These are phyloP conservation scores for Mercurialis annua DNA, from an alignment of 345 rosid genomes.

Conservation along the genomic window DNA sequence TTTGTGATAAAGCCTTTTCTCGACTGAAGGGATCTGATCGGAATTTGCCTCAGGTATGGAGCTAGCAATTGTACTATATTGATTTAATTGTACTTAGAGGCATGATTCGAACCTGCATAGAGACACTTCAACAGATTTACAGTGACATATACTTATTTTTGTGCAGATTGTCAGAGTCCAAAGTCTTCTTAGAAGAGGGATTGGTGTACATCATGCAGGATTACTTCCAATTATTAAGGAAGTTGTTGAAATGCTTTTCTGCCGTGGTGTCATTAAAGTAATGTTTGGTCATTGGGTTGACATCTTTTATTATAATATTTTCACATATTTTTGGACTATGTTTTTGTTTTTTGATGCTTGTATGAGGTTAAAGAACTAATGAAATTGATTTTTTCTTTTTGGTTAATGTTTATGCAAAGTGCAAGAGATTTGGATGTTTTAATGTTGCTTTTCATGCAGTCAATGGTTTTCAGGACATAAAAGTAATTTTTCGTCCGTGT, in stretches of 20 bases:
- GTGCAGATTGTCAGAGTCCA: slow-evolving; percentile 85
- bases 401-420: neutral
- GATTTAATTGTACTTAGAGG: neutral
- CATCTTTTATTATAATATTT: neutral
- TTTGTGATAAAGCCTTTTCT: slow-evolving; percentile 94
- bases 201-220: slow-evolving; percentile 99
- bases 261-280: slow-evolving; percentile 97
- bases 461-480: slow-evolving; percentile 1
- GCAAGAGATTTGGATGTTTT: slow-evolving; percentile 2
- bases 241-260: slow-evolving; percentile 97
- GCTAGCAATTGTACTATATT: neutral
- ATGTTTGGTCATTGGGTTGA: slow-evolving; percentile 6
- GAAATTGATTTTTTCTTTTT: neutral
- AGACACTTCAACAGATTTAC: no score
- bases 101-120: no score
- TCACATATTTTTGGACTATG: neutral
- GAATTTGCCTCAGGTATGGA: slow-evolving; percentile 85
- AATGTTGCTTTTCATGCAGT: slow-evolving; percentile 5
- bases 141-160: slow-evolving; percentile 24
- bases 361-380: slow-evolving; percentile 4
- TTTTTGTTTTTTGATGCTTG: neutral
- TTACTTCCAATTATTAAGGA: slow-evolving; percentile 98
- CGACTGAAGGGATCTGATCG: slow-evolving; percentile 95
- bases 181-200: slow-evolving; percentile 81
- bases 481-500: slow-evolving; percentile 22